Evolutionary conservation across 2,329 filamentous ascomycete species (phyloP).

Genomic region (Calycina herbarum): DNA sequence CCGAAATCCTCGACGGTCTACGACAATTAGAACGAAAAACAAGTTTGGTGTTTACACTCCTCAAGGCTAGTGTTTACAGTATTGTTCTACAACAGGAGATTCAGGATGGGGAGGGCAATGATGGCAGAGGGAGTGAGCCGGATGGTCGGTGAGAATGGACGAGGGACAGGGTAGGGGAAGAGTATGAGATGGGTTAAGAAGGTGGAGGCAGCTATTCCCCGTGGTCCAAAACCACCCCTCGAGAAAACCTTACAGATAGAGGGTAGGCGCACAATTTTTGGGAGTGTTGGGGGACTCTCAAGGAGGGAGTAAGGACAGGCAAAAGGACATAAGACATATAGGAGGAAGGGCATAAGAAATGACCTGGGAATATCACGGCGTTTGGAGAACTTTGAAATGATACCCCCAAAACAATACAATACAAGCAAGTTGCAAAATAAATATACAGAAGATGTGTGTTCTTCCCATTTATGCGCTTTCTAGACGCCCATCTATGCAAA

Average conservation of each 20-base stretch:
- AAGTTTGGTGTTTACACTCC: constrained; percentile 86
- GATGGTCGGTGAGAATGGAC: constrained; percentile 4
- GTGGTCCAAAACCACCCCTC: not conserved
- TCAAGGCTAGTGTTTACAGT: constrained; percentile 98
- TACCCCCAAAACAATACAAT: constrained; percentile 6
- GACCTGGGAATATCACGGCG: constrained; percentile 3
- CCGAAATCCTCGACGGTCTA: constrained; percentile 82
- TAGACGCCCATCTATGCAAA: constrained; percentile 23
- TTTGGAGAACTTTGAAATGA: constrained; percentile 4
- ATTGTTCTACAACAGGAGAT: constrained; percentile 97
- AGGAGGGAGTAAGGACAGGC: no score
- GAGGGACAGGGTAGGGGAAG: not conserved
- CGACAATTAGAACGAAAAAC: constrained; percentile 91
- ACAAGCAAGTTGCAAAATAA: not conserved
- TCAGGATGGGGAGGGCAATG: constrained; percentile 38
- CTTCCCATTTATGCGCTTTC: constrained; percentile 1
- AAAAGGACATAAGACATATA: not conserved
- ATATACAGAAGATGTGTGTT: not conserved
- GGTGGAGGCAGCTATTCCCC: no score
- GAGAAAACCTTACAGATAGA: no score
- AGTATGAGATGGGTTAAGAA: not conserved
- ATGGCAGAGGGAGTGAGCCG: constrained; percentile 10
- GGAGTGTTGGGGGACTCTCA: no score
- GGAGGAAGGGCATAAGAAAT: not conserved
- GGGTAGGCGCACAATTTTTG: no score